Conservation (phyloP, 1,284 basidiomycete genomes). For the Melampsora larici-populina region DNA sequence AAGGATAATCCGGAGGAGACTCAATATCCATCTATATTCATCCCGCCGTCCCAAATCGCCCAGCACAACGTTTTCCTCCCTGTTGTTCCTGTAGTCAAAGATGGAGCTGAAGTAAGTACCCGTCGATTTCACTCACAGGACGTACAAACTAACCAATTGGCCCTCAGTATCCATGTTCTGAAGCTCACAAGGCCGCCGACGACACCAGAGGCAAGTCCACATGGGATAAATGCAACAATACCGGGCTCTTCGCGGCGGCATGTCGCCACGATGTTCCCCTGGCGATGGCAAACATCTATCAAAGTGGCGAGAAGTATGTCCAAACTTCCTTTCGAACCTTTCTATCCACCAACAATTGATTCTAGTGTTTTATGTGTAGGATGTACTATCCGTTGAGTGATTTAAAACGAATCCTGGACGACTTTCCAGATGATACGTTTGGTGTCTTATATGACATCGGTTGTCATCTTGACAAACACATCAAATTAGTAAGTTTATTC, state of each 20-base stretch:
- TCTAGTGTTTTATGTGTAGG: neutral
- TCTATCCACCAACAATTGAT: neutral
- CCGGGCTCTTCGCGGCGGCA: too few species aligned
- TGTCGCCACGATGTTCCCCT: constrained; percentile 16
- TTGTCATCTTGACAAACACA: constrained; percentile 2
- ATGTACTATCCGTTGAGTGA: constrained; percentile 13
- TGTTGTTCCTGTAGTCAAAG: neutral
- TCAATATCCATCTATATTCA: constrained; percentile 6
- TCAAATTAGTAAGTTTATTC: neutral
- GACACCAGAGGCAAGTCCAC: neutral
- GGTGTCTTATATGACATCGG: too few species aligned
- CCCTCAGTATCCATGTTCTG: constrained; percentile 2
- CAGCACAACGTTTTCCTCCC: neutral
- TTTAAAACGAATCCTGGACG: neutral
- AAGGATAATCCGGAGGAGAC: neutral
- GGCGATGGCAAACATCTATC: neutral
- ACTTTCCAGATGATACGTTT: neutral
- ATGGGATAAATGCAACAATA: too few species aligned
- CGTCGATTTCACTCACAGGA: neutral
- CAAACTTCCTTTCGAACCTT: neutral
- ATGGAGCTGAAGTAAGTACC: too few species aligned
- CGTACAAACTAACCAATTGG: neutral
- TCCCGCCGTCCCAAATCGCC: neutral
- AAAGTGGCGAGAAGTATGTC: too few species aligned
- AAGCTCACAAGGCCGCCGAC: constrained; percentile 25